These are phyloP conservation scores for Fusarium xylarioides DNA, from an alignment of 2,329 filamentous ascomycete species.

Conservation along the genomic window DNA sequence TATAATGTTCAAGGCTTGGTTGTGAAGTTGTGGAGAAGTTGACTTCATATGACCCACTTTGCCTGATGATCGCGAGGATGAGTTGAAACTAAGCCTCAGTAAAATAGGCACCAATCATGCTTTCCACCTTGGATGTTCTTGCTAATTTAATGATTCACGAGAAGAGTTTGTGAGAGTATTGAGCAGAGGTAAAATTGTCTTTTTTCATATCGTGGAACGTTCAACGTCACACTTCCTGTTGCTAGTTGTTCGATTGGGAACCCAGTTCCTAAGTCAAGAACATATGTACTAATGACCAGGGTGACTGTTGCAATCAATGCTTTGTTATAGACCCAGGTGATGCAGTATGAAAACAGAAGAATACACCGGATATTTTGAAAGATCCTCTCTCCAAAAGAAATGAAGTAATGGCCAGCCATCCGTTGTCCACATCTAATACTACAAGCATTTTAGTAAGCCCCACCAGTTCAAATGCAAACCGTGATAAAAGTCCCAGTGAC, in stretches of 20 bases:
- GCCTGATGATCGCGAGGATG: conserved; percentile 9
- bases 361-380: conserved; percentile 3
- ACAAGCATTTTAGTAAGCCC: conserved; percentile 11
- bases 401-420: conserved; percentile 34
- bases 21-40: conserved; percentile 5
- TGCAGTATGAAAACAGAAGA: conserved; percentile 2
- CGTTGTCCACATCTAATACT: conserved; percentile 6
- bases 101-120: background rate
- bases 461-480: conserved; percentile 25
- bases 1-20: background rate
- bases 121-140: background rate
- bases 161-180: background rate
- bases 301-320: conserved; percentile 31
- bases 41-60: conserved; percentile 19
- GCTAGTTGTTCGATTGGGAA: conserved; percentile 10
- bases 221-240: conserved; percentile 28
- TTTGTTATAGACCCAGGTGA: conserved; percentile 12
- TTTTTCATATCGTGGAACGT: conserved; percentile 34
- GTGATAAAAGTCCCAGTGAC: conserved; percentile 31
- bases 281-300: conserved; percentile 1
- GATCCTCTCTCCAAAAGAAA: conserved; percentile 18
- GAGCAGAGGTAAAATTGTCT: conserved; percentile 23
- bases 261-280: conserved; percentile 6
- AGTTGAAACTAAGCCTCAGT: conserved; percentile 4
- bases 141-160: background rate